Evolutionary conservation across 2,329 filamentous ascomycete species (phyloP).

Genomic region (Diaporthe humulicola): DNA sequence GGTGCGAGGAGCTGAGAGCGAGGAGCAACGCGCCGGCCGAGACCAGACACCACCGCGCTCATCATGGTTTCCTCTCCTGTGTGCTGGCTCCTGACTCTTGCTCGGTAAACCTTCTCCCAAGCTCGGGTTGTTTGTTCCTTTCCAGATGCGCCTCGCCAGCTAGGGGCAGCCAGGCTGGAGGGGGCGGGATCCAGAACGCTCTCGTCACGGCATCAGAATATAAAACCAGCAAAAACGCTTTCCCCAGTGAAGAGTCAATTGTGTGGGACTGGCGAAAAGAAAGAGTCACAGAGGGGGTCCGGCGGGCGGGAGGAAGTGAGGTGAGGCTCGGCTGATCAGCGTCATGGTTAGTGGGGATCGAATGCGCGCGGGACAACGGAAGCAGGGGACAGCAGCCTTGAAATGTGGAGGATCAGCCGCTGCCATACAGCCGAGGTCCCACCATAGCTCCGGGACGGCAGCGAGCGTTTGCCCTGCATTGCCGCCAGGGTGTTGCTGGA

Average conservation of each 20-base stretch:
- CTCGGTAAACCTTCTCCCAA: background rate
- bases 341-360: slow-evolving; percentile 35
- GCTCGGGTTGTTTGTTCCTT: background rate
- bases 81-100: background rate
- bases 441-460: background rate
- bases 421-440: slow-evolving; percentile 16
- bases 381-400: slow-evolving; percentile 13
- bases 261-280: background rate
- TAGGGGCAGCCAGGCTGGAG: slow-evolving; percentile 13
- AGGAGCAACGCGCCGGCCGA: slow-evolving; percentile 7
- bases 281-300: slow-evolving; percentile 7
- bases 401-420: slow-evolving; percentile 33
- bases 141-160: slow-evolving; percentile 29
- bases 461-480: background rate
- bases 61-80: slow-evolving; percentile 22
- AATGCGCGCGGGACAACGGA: slow-evolving; percentile 29
- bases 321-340: slow-evolving; percentile 38
- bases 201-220: slow-evolving; percentile 34
- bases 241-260: background rate
- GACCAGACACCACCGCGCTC: slow-evolving; percentile 16
- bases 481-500: background rate
- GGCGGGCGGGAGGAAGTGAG: slow-evolving; percentile 14
- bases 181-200: slow-evolving; percentile 20
- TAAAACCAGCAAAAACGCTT: background rate
- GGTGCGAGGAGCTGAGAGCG: background rate